A percentile compares a stretch with the other conserved stretches of the same genome.
These are phyloP conservation scores for Candida khao-thaluensis DNA, from an alignment of 805 yeast genomes.

Conservation along the genomic window DNA sequence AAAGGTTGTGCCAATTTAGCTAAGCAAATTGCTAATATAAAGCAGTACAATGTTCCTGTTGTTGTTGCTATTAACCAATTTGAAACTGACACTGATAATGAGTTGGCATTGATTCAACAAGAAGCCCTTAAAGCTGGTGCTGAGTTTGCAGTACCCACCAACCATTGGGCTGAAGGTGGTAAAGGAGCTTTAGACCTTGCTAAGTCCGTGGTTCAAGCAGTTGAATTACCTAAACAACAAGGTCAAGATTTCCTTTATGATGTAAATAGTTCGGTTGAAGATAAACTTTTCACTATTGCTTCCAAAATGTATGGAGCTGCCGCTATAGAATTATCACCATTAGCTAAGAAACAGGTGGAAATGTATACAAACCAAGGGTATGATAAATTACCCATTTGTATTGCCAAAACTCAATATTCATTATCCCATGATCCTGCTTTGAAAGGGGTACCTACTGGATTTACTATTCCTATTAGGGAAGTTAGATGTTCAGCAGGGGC, in stretches of 20 bases:
- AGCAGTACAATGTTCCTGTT: slow-evolving; percentile 83
- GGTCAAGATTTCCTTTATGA: slow-evolving; percentile 62
- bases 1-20: slow-evolving; percentile 85
- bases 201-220: slow-evolving; percentile 74
- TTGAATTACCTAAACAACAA: slow-evolving; percentile 40
- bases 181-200: slow-evolving; percentile 85
- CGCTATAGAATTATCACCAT: slow-evolving; percentile 64
- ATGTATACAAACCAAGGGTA: slow-evolving; percentile 72
- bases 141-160: slow-evolving; percentile 80
- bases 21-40: slow-evolving; percentile 86
- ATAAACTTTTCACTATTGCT: slow-evolving; percentile 77
- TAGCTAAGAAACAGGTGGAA: slow-evolving; percentile 68
- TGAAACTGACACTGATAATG: slow-evolving; percentile 77
- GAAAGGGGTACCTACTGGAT: slow-evolving; percentile 82
- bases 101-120: slow-evolving; percentile 73
- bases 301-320: slow-evolving; percentile 77
- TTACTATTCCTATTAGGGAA: slow-evolving; percentile 78
- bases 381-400: slow-evolving; percentile 75
- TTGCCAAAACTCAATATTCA: slow-evolving; percentile 85
- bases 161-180: slow-evolving; percentile 97
- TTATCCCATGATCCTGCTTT: slow-evolving; percentile 77
- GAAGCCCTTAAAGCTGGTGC: slow-evolving; percentile 93
- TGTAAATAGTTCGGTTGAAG: slow-evolving; percentile 69
- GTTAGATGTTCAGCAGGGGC: slow-evolving; percentile 79
- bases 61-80: slow-evolving; percentile 92